Evolutionary conservation across 2,329 filamentous ascomycete genomes (phyloP).

Genomic region (Emergomyces pasteurianus): DNA sequence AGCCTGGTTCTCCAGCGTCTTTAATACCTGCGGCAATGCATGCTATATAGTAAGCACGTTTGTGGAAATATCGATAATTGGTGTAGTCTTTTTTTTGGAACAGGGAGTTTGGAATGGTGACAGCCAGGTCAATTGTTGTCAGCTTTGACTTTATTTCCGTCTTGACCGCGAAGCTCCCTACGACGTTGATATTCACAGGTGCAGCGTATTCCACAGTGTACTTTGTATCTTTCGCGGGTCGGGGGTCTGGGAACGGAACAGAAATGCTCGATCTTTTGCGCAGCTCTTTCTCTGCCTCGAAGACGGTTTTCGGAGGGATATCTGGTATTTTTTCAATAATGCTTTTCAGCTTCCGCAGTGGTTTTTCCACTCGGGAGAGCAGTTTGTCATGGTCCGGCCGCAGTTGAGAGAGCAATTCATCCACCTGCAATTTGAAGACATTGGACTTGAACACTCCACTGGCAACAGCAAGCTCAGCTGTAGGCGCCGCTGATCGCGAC

Average conservation of each 20-base stretch:
- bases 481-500: constrained; percentile 17
- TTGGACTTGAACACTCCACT: constrained; percentile 52
- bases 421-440: constrained; percentile 55
- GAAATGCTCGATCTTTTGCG: constrained; percentile 55
- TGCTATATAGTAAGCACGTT: constrained; percentile 81
- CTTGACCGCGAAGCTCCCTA: constrained; percentile 73
- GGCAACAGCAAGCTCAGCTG: constrained; percentile 25
- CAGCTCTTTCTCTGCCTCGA: constrained; percentile 55
- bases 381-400: constrained; percentile 48
- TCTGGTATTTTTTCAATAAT: constrained; percentile 46
- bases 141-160: constrained; percentile 55
- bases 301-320: constrained; percentile 40
- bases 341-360: constrained; percentile 43
- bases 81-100: constrained; percentile 94
- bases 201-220: constrained; percentile 71
- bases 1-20: constrained; percentile 40
- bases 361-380: constrained; percentile 41
- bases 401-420: constrained; percentile 49
- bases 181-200: constrained; percentile 70
- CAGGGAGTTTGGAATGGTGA: constrained; percentile 66
- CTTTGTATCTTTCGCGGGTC: constrained; percentile 59
- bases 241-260: constrained; percentile 79
- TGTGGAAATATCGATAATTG: constrained; percentile 89
- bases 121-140: constrained; percentile 62
- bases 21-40: constrained; percentile 63